Evolutionary conservation across 176 grass and related monocot species (phyloP), one percentile per base, ranked within the genome.

Genomic region (Oryza officinalis): DNA sequence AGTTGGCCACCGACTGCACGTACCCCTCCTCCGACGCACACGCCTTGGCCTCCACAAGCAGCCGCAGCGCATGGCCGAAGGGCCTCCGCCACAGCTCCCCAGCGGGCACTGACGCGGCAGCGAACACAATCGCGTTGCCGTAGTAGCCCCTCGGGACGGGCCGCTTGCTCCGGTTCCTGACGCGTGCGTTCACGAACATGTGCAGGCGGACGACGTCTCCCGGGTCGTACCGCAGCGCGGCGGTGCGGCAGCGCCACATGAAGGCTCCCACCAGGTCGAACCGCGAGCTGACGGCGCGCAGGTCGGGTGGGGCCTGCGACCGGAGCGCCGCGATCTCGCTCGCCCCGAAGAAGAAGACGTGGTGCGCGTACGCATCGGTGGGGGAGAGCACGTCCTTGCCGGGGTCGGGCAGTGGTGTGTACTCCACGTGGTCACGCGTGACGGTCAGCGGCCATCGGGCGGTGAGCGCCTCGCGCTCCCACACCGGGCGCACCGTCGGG

Each of bases 211-310:
- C 81, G 13, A 20, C 27, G 50, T 66, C 68, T 52, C 3, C 73
- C 11, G 81, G 2, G 8, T 65, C 86, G 69, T 79, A 79, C n/a
- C 27, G 37, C 46, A 88, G 69, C 40, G 81, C 87, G 14, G 76
- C 69, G 41, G 76, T 44, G 61, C 87, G 81, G 68, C 81, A 79
- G 10, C 87, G 67, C 81, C 87, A 88, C 66, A 88, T 69, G 80
- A 79, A 71, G 4, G 81, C 74, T 20, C 65, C 44, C 54, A 88
- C 63, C 26, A 89, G 87, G 35, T 85, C 81, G 81, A 89, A 89
- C 32, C 69, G 67, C 0, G 81, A 84, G 10, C 28, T 7, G 57
- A 13, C 2, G 13, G 47, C 0, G 18, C 52, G 27, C 32, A 68
- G 57, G 6, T 26, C 8, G 10, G 32, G n/a, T 2, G 73, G 73